Percentiles rank a stretch among this genome's conserved stretches.
Evolutionary conservation across 2,329 filamentous ascomycete species (phyloP).

Genomic region (Akanthomyces dipterigenus): DNA sequence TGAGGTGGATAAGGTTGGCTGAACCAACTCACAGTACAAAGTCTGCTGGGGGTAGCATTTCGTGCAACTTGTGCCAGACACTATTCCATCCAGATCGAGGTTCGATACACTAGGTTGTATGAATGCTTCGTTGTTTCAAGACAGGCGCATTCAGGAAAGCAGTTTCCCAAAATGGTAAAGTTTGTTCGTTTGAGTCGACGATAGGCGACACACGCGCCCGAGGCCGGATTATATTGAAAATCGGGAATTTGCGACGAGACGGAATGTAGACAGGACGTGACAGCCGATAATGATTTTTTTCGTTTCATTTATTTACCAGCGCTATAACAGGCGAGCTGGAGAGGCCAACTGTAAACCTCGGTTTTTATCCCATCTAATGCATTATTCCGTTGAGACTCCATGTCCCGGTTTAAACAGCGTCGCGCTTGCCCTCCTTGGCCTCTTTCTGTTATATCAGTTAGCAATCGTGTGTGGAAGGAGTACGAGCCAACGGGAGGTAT

Average conservation of each 20-base stretch:
- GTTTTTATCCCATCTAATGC: conserved; percentile 12
- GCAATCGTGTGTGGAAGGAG: conserved; percentile 16
- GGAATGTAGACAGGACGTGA: neutral
- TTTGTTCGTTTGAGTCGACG: neutral
- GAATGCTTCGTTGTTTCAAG: no score
- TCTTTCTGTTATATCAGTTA: conserved; percentile 66
- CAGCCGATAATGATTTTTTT: conserved; percentile 1
- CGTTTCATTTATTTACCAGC: conserved; percentile 11
- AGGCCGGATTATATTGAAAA: neutral
- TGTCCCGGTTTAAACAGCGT: conserved; percentile 58
- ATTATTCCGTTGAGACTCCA: conserved; percentile 7
- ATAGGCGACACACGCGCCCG: no score
- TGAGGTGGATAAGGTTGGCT: no score
- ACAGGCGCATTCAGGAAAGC: neutral
- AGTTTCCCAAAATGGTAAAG: neutral
- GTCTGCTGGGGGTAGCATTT: no score
- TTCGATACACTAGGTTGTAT: no score
- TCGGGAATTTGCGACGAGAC: neutral
- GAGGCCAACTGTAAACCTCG: conserved; percentile 4
- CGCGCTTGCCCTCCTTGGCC: conserved; percentile 91
- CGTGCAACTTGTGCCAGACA: no score
- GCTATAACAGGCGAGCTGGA: neutral
- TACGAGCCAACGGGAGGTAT: conserved; percentile 28
- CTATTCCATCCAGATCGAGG: no score
- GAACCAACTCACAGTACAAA: no score